Evolutionary conservation across 257 asterid genomes (phyloP).

Genomic region (Nemophila menziesii): DNA sequence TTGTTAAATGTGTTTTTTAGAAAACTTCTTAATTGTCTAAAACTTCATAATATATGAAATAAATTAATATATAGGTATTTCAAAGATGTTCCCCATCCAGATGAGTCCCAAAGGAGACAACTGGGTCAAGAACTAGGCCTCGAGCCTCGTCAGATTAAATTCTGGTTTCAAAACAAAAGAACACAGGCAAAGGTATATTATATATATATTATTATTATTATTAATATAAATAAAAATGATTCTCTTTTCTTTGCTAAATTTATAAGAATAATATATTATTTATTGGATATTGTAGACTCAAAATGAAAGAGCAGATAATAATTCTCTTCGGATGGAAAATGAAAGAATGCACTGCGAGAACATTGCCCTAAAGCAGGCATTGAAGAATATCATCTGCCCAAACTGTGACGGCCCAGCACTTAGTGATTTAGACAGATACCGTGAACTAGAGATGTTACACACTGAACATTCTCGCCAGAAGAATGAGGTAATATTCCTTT

Average conservation of each 20-base stretch:
- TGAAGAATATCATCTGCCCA: slow-evolving; percentile 28
- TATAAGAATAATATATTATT: too few species aligned
- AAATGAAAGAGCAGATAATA: slow-evolving; percentile 39
- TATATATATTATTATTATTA: not conserved
- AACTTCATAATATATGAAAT: not conserved
- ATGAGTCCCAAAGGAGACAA: slow-evolving; percentile 40
- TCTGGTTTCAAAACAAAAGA: slow-evolving; percentile 71
- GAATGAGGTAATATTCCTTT: slow-evolving; percentile 28
- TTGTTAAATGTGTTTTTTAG: too few species aligned
- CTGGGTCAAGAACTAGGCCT: slow-evolving; percentile 42
- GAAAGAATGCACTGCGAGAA: slow-evolving; percentile 42
- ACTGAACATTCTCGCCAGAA: slow-evolving; percentile 41
- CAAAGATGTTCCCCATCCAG: slow-evolving; percentile 49
- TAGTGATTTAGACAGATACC: slow-evolving; percentile 30
- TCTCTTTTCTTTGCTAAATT: too few species aligned
- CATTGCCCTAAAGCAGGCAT: slow-evolving; percentile 37
- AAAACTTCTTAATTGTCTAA: too few species aligned
- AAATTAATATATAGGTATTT: slow-evolving; percentile 32
- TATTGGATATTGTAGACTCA: slow-evolving; percentile 26
- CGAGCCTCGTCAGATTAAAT: slow-evolving; percentile 47
- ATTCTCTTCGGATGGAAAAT: slow-evolving; percentile 36
- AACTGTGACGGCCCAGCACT: slow-evolving; percentile 25
- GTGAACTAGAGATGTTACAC: slow-evolving; percentile 23
- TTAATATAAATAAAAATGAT: too few species aligned
- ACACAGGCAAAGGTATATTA: slow-evolving; percentile 47